phyloP scores from a whole-genome alignment of 169 alveolate species.

The Babesia bovis region DNA sequence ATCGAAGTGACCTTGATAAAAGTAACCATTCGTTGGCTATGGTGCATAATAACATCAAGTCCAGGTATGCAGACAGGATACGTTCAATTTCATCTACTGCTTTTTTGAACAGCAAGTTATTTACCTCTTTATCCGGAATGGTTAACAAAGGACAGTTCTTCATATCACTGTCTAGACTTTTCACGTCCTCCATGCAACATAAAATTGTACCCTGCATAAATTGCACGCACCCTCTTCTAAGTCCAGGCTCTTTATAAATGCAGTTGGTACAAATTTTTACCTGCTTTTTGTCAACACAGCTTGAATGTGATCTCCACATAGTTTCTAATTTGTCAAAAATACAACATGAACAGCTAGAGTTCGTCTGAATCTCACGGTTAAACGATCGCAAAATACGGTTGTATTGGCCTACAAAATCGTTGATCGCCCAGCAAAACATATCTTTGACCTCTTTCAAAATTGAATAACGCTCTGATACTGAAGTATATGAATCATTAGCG shows the following conservation, averaged over 20 bases:
- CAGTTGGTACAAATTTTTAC: neutral
- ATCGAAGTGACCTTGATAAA: too few relatives aligned
- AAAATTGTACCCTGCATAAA: neutral
- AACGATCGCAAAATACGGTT: neutral
- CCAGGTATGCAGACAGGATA: neutral
- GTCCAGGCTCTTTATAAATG: neutral
- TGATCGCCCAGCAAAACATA: neutral
- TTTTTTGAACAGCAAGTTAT: neutral
- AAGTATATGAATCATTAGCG: too few relatives aligned
- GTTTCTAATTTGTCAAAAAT: neutral
- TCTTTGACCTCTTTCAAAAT: neutral
- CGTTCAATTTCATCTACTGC: neutral
- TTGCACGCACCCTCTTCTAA: neutral
- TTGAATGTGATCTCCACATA: neutral
- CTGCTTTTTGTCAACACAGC: neutral
- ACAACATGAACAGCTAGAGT: neutral
- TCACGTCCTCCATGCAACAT: constrained; percentile 1
- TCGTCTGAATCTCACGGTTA: neutral
- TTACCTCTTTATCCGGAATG: neutral
- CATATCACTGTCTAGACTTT: neutral
- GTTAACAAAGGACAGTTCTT: neutral
- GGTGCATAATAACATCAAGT: neutral
- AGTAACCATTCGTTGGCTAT: constrained; percentile 12
- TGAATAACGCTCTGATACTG: neutral
- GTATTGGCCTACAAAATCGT: neutral